Evolutionary conservation across 352 stramenopile species (phyloP).

Genomic region (Pythium monospermum): DNA sequence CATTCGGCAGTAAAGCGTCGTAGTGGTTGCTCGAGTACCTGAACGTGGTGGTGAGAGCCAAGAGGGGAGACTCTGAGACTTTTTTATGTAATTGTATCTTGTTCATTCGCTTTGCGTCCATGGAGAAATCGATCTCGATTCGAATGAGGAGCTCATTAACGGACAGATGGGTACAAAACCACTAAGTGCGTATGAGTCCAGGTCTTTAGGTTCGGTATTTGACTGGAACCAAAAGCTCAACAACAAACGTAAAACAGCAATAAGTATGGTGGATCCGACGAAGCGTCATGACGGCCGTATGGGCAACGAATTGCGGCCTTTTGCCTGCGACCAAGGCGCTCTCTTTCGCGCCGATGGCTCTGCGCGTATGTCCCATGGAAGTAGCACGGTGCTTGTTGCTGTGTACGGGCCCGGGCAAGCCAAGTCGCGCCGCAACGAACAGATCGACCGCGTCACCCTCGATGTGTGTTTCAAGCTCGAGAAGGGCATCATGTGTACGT

Average conservation of each 20-base stretch:
- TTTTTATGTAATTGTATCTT: too few species aligned
- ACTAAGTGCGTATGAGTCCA: too few species aligned
- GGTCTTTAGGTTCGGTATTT: conserved; percentile 22
- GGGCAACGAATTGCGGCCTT: conserved; percentile 71
- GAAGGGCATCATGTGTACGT: conserved; percentile 66
- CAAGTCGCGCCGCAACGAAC: conserved; percentile 66
- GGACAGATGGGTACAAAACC: too few species aligned
- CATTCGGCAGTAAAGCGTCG: too few species aligned
- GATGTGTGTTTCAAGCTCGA: conserved; percentile 82
- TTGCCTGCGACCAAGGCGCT: conserved; percentile 68
- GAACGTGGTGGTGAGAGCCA: too few species aligned
- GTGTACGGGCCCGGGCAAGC: conserved; percentile 75
- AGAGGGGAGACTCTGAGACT: too few species aligned
- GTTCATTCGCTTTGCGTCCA: too few species aligned
- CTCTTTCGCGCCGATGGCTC: conserved; percentile 79
- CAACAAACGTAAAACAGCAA: not conserved
- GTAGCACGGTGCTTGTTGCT: conserved; percentile 62
- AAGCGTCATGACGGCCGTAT: conserved; percentile 51
- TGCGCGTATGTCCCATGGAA: conserved; percentile 71
- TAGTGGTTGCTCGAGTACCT: too few species aligned
- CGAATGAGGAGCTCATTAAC: too few species aligned
- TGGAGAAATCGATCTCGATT: too few species aligned
- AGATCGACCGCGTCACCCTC: conserved; percentile 51
- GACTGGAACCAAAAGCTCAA: conserved; percentile 12
- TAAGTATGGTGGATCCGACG: conserved; percentile 19